Evolutionary conservation across 371 early-diverging fungal genomes (phyloP).

Genomic region (Fennellomyces sp.): DNA sequence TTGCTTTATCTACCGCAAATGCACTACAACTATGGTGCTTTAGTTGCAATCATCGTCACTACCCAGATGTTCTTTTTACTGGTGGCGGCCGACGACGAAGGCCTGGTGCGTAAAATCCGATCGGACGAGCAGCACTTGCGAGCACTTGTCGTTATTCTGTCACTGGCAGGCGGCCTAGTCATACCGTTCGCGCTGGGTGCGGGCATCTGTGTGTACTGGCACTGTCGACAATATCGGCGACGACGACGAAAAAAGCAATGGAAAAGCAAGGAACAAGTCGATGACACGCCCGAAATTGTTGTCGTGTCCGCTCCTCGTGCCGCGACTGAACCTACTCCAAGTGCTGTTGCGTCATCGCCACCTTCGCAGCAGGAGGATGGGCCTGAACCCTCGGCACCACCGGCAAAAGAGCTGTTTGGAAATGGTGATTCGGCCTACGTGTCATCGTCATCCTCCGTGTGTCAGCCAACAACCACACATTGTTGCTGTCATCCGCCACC

Average conservation of each 20-base stretch:
- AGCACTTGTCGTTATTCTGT: slow-evolving; percentile 21
- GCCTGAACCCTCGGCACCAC: slow-evolving; percentile 24
- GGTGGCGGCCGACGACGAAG: slow-evolving; percentile 1
- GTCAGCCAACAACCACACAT: neutral
- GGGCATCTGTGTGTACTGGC: slow-evolving; percentile 28
- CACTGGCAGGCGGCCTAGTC: slow-evolving; percentile 24
- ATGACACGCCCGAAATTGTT: neutral
- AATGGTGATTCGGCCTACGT: neutral
- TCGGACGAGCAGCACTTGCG: slow-evolving; percentile 23
- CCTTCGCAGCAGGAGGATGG: neutral
- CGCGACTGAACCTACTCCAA: no score
- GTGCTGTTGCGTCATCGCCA: neutral
- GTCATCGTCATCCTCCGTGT: slow-evolving; percentile 8
- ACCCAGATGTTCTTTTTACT: neutral
- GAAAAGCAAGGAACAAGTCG: neutral
- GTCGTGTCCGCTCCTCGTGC: neutral
- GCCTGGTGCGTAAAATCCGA: slow-evolving; percentile 10
- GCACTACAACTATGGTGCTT: slow-evolving; percentile 6
- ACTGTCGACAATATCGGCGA: slow-evolving; percentile 6
- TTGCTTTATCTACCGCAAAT: neutral
- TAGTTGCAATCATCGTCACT: neutral
- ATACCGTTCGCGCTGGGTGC: slow-evolving; percentile 22
- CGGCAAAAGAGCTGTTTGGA: slow-evolving; percentile 25
- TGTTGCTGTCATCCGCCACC: slow-evolving; percentile 12
- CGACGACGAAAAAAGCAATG: neutral